A percentile compares a stretch with the other conserved stretches of the same genome.
phyloP scores from a whole-genome alignment of 2,329 filamentous ascomycete genomes.

The Fusarium camptoceras region DNA sequence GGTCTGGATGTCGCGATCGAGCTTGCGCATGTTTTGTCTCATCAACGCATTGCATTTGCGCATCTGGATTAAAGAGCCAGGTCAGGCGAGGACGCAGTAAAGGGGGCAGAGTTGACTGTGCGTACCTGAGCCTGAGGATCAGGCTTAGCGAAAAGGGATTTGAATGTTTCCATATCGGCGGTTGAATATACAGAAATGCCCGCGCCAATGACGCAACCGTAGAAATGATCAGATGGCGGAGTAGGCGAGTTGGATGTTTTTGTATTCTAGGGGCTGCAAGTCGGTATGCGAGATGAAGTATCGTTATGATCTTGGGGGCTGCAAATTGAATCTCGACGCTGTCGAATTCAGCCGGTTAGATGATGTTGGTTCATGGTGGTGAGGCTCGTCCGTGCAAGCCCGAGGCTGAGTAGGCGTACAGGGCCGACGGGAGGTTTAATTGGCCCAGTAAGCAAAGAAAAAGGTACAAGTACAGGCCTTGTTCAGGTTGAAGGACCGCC shows the following conservation, averaged over 20 bases:
- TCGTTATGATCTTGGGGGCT: neutral
- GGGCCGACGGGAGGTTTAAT: conserved; percentile 18
- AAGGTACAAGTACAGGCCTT: conserved; percentile 4
- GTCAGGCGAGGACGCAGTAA: neutral
- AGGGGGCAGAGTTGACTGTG: neutral
- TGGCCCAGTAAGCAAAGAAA: conserved; percentile 14
- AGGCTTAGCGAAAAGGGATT: conserved; percentile 87
- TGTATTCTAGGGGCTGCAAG: neutral
- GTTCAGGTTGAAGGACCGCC: conserved; percentile 25
- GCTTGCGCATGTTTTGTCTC: conserved; percentile 88
- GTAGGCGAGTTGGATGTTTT: neutral
- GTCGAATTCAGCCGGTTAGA: conserved; percentile 36
- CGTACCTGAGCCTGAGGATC: conserved; percentile 92
- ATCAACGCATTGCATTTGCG: conserved; percentile 95
- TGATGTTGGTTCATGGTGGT: conserved; percentile 44
- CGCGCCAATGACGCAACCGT: conserved; percentile 45
- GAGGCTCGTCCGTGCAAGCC: conserved; percentile 42
- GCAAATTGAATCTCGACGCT: conserved; percentile 7
- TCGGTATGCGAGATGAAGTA: neutral
- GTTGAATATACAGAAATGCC: conserved; percentile 18
- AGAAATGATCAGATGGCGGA: conserved; percentile 29
- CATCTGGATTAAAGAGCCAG: conserved; percentile 67
- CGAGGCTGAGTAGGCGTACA: conserved; percentile 39
- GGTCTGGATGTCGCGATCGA: conserved; percentile 89
- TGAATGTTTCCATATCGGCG: conserved; percentile 83